A percentile compares a stretch with the other conserved stretches of the same genome.
Conservation (phyloP, 305 asterid genomes). For the Fraxinus ornus region DNA sequence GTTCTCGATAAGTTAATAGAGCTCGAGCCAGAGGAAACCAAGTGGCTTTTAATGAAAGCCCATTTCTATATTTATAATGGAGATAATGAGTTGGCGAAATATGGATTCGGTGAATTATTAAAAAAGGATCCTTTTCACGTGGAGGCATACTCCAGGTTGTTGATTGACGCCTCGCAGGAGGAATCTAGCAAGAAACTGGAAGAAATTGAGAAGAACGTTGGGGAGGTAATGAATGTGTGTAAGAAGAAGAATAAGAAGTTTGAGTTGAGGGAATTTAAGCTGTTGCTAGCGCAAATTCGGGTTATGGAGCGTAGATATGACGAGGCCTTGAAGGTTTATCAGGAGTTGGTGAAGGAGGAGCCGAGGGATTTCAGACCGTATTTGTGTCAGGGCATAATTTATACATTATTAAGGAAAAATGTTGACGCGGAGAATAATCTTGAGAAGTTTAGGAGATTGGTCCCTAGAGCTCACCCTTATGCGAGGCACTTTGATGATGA, state of each 20-base stretch:
- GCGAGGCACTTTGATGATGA: conserved; percentile 73
- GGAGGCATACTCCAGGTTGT: conserved; percentile 80
- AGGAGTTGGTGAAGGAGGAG: conserved; percentile 74
- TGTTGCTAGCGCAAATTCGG: conserved; percentile 70
- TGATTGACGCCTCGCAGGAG: conserved; percentile 59
- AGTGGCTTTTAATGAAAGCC: conserved; percentile 78
- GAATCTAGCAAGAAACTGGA: conserved; percentile 45
- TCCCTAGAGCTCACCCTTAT: conserved; percentile 79
- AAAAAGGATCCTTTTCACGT: conserved; percentile 62
- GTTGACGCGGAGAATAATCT: conserved; percentile 72
- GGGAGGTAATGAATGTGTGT: conserved; percentile 54
- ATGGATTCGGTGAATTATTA: conserved; percentile 54
- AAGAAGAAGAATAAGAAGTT: conserved; percentile 47
- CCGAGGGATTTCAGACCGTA: conserved; percentile 92
- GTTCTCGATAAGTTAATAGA: conserved; percentile 48
- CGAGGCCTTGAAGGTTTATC: conserved; percentile 60
- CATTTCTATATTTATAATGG: conserved; percentile 57
- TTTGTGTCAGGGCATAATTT: conserved; percentile 78
- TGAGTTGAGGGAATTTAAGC: conserved; percentile 72
- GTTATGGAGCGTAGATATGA: conserved; percentile 62
- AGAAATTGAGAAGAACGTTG: conserved; percentile 41
- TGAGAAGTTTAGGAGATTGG: conserved; percentile 71
- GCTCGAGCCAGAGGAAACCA: conserved; percentile 63
- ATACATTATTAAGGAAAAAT: conserved; percentile 66
- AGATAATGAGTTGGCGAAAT: conserved; percentile 49